Evolutionary conservation across 768 basidiomycete species (phyloP), one percentile per base, ranked within the genome.

Genomic region (Cantharellus anzutake): DNA sequence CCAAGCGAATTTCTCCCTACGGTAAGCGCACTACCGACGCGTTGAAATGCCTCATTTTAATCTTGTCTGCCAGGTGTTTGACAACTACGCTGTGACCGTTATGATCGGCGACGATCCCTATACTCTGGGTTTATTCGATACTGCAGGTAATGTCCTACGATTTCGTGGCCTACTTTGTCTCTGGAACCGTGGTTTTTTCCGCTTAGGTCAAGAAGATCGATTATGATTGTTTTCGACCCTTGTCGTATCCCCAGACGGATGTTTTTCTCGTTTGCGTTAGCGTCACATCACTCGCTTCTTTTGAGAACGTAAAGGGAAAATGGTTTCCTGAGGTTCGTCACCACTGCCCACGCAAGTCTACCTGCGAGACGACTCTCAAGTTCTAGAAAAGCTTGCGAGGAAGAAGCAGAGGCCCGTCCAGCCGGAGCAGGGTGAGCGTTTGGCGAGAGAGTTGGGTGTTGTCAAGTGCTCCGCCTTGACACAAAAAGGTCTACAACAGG

Each of bases 401-500:
- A 93, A 98, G 77, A 99, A 98, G 73, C 94, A 97, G 78, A 75
- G 86, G 65, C 93, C 94, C 5, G 85, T 99, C 61, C 76, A 81
- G 59, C 75, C 75, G 60, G 94, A 96, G 67, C 81, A 85, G 68
- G 96, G 96, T 60, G 92, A 97, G 71, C 75, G 88, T 68, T 83
- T 99, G 67, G 93, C 96, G n/a, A 76, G 89, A 72, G 96, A 99
- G 67, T 77, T 99, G 42, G 94, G 96, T 40, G 94, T 93, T 38
- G 93, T 98, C 72, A 99, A 96, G 72, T 98, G 96, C 73, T 97
- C 93, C 59, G 96, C 96, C 58, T 73, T 99, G 77, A 99, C 94
- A 65, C 96, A 99, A 98, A 98, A 85, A 98, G 98, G 71, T 94
- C 98, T n/a, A n/a, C n/a, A n/a, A n/a, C n/a, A n/a, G n/a, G n/a